Evolutionary conservation across 495 filamentous ascomycete genomes (phyloP).

Genomic region (Beverwykella pulmonaria): DNA sequence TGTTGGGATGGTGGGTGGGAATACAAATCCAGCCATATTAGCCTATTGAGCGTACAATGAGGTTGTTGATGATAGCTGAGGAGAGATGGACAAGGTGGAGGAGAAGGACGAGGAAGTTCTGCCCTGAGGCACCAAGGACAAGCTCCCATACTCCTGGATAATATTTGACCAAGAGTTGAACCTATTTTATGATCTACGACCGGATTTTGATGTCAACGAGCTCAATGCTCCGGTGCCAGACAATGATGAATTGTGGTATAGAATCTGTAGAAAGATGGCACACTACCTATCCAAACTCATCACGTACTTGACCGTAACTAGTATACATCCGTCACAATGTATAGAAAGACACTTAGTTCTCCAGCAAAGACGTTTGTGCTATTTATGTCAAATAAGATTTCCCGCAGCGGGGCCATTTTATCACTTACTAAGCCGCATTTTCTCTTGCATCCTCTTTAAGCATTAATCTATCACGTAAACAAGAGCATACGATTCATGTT

Average conservation of each 20-base stretch:
- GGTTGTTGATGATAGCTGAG: no score
- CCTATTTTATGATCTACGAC: constrained; percentile 16
- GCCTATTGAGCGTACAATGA: no score
- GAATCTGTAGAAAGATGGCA: constrained; percentile 5
- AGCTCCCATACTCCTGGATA: constrained; percentile 18
- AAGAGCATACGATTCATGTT: not conserved
- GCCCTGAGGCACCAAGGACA: no score
- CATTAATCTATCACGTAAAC: not conserved
- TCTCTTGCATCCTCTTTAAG: not conserved
- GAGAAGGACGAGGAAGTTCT: no score
- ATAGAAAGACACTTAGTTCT: not conserved
- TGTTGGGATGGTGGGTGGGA: no score
- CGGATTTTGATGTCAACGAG: constrained; percentile 15
- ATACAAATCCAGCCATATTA: no score
- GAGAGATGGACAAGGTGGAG: no score
- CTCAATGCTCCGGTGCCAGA: constrained; percentile 20
- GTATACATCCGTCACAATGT: no score
- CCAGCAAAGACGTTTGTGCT: not conserved
- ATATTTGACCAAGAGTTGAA: constrained; percentile 22
- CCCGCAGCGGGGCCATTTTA: not conserved
- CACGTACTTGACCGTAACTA: no score
- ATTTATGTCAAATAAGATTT: not conserved
- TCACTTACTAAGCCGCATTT: not conserved
- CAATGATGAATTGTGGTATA: constrained; percentile 9
- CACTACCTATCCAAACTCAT: no score